These are phyloP conservation scores for Mangifera indica DNA, from an alignment of 345 rosid genomes.

Conservation along the genomic window DNA sequence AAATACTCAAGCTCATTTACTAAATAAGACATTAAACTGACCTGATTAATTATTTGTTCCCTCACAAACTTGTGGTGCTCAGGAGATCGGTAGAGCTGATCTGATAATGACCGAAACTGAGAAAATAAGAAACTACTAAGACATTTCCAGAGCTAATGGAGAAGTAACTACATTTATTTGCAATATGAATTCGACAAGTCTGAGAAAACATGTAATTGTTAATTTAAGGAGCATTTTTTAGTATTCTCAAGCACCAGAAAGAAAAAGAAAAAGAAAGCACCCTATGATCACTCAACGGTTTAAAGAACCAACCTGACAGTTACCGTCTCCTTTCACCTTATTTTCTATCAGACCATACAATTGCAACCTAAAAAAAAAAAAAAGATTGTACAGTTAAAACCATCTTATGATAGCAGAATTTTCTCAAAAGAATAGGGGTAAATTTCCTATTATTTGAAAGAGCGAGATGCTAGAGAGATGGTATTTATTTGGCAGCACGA, in stretches of 20 bases:
- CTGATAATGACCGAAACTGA: conserved; percentile 86
- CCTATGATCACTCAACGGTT: neutral
- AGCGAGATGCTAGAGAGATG: neutral
- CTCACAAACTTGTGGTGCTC: conserved; percentile 75
- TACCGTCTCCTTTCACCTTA: conserved; percentile 71
- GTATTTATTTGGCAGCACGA: too few species aligned
- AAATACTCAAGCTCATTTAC: neutral
- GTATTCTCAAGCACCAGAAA: neutral
- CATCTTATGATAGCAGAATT: neutral
- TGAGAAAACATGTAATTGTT: too few species aligned
- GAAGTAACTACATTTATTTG: neutral
- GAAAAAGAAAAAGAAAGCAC: neutral
- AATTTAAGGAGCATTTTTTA: neutral
- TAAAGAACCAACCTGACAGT: conserved; percentile 58
- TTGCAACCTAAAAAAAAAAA: conserved; percentile 35
- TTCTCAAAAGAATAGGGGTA: neutral
- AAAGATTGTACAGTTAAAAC: conserved; percentile 2
- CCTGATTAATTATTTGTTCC: conserved; percentile 70
- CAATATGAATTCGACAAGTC: neutral
- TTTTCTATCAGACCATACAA: conserved; percentile 57
- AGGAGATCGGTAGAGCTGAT: conserved; percentile 80
- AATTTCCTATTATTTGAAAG: neutral
- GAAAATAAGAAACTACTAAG: conserved; percentile 26
- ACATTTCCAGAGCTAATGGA: neutral
- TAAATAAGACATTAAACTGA: conserved; percentile 21